phyloP scores from a whole-genome alignment of 2,329 filamentous ascomycete species.

The Talaromyces islandicus region DNA sequence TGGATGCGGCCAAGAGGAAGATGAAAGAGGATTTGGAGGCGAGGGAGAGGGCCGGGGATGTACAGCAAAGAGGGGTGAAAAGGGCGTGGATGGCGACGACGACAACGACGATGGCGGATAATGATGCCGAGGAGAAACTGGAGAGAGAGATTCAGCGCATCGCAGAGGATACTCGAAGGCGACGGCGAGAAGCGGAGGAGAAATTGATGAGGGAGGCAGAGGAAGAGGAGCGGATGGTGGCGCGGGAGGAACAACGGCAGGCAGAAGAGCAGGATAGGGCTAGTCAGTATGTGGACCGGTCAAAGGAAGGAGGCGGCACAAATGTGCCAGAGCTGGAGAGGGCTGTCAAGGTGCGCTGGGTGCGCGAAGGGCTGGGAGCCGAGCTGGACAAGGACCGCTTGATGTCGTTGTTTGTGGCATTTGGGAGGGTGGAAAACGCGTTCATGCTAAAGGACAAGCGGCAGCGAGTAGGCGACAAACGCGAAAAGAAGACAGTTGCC shows the following conservation, averaged over 20 bases:
- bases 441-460: slow-evolving; percentile 54
- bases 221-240: slow-evolving; percentile 28
- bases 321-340: slow-evolving; percentile 51
- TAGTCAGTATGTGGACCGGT: slow-evolving; percentile 26
- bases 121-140: slow-evolving; percentile 45
- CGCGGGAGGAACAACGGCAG: slow-evolving; percentile 35
- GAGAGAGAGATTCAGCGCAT: slow-evolving; percentile 49
- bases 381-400: slow-evolving; percentile 45
- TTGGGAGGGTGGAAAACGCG: slow-evolving; percentile 53
- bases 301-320: slow-evolving; percentile 32
- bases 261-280: slow-evolving; percentile 31
- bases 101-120: slow-evolving; percentile 16
- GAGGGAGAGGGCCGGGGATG: slow-evolving; percentile 55
- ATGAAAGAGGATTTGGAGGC: slow-evolving; percentile 85
- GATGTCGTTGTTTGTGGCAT: slow-evolving; percentile 43
- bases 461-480: slow-evolving; percentile 42
- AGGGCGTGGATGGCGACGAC: slow-evolving; percentile 28
- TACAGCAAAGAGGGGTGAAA: slow-evolving; percentile 46
- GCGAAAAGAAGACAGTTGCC: slow-evolving; percentile 47
- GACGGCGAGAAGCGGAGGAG: slow-evolving; percentile 44
- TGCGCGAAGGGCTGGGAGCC: slow-evolving; percentile 41
- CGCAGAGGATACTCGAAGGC: slow-evolving; percentile 48
- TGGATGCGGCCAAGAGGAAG: slow-evolving; percentile 65
- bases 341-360: slow-evolving; percentile 53
- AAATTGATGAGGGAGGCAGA: slow-evolving; percentile 41